Percentiles rank a stretch among this genome's conserved stretches.
phyloP scores from a whole-genome alignment of 345 rosid species.

The thale cress (Arabidopsis thaliana) region TAIR10.1 NC_003076.8:6519501-6520000 shows the following conservation, averaged over 20 bases:
- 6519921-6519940: constrained; percentile 98
- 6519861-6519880: constrained; percentile 83
- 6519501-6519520: background rate
- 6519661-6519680: constrained; percentile 89
- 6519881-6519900: constrained; percentile 96
- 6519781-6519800: constrained; percentile 85
- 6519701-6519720: constrained; percentile 83
- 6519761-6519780: constrained; percentile 99
- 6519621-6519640: constrained; percentile 92
- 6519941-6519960: constrained; percentile 94
- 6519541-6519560: background rate
- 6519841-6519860: constrained; percentile 90
- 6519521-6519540: background rate
- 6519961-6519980: constrained; percentile 88
- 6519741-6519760: constrained; percentile 77
- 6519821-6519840: constrained; percentile 97
- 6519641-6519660: constrained; percentile 98
- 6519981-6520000: constrained; percentile 97
- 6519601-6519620: constrained; percentile 80
- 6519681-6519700: constrained; percentile 93
- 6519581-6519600: background rate
- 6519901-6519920: constrained; percentile 94
- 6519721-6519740: constrained; percentile 90
- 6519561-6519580: background rate
- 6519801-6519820: constrained; percentile 95